Evolutionary conservation across 257 asterid species (phyloP).

Genomic region (Solanum piurae): DNA sequence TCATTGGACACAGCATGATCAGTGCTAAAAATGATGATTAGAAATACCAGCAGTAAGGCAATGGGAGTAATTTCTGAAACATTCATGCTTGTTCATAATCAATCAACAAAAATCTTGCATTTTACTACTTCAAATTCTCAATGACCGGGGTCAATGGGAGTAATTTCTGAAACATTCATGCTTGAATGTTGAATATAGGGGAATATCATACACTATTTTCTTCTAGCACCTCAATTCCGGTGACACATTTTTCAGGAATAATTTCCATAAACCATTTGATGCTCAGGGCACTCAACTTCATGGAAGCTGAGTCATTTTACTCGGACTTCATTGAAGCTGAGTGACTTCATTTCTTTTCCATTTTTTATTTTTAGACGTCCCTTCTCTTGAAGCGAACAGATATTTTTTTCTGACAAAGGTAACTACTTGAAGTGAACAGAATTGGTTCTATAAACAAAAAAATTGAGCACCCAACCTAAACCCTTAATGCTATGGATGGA

Average conservation of each 20-base stretch:
- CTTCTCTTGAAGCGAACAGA: not conserved
- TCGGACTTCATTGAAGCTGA: not conserved
- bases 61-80: not conserved
- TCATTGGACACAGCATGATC: conserved; percentile 14
- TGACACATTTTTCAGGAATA: not conserved
- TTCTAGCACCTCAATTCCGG: not conserved
- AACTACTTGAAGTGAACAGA: not conserved
- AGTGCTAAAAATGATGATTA: not conserved
- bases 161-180: not conserved
- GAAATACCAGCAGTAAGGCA: not conserved
- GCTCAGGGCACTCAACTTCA: not conserved
- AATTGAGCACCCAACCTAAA: not conserved
- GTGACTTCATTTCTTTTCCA: not conserved
- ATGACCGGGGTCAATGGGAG: not conserved
- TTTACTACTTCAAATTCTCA: not conserved
- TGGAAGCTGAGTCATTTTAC: not conserved
- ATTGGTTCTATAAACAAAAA: not conserved
- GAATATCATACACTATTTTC: not conserved
- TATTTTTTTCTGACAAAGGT: not conserved
- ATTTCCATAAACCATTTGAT: not conserved
- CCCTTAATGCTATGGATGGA: not conserved
- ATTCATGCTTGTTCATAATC: not conserved
- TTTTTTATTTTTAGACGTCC: not conserved
- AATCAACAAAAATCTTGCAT: not conserved
- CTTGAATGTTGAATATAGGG: not conserved